Percentiles rank a stretch among this genome's conserved stretches.
Conservation (phyloP, 2,329 filamentous ascomycete genomes). For the Zopfia rhizophila region DNA sequence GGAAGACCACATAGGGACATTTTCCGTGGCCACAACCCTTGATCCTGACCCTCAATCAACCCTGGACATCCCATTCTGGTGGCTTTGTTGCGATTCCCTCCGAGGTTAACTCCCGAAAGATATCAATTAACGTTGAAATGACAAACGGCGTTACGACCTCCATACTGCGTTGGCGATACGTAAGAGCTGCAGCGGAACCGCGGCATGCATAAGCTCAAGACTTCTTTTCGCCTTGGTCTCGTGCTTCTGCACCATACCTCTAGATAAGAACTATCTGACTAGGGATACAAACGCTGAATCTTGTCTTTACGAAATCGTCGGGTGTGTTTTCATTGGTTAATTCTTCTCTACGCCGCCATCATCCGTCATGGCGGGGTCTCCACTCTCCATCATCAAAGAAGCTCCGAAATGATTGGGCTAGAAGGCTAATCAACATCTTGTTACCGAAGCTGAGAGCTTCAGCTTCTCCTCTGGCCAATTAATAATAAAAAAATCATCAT, state of each 20-base stretch:
- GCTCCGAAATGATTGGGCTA: conserved; percentile 4
- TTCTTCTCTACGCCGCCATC: conserved; percentile 26
- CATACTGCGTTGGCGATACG: conserved; percentile 30
- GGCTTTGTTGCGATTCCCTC: not conserved
- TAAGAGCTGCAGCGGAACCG: conserved; percentile 32
- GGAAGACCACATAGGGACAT: conserved; percentile 3
- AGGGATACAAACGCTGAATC: conserved; percentile 27
- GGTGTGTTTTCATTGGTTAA: conserved; percentile 33
- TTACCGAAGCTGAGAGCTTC: conserved; percentile 20
- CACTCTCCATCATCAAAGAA: conserved; percentile 24
- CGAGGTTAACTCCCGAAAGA: conserved; percentile 21
- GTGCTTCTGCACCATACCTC: conserved; percentile 17
- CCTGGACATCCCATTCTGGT: conserved; percentile 2
- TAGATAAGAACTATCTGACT: conserved; percentile 40
- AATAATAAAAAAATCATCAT: conserved; percentile 27
- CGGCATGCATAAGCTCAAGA: conserved; percentile 32
- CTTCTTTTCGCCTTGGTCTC: conserved; percentile 15
- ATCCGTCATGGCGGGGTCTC: conserved; percentile 41
- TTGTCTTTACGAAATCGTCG: conserved; percentile 33
- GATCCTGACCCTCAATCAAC: conserved; percentile 10
- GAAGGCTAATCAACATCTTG: conserved; percentile 13
- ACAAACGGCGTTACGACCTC: conserved; percentile 25
- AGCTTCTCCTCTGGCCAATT: conserved; percentile 32
- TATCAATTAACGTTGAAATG: conserved; percentile 18
- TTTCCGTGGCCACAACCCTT: conserved; percentile 4